Conservation (phyloP, 106 monocot species). For the Dendrobium chrysotoxum region DNA sequence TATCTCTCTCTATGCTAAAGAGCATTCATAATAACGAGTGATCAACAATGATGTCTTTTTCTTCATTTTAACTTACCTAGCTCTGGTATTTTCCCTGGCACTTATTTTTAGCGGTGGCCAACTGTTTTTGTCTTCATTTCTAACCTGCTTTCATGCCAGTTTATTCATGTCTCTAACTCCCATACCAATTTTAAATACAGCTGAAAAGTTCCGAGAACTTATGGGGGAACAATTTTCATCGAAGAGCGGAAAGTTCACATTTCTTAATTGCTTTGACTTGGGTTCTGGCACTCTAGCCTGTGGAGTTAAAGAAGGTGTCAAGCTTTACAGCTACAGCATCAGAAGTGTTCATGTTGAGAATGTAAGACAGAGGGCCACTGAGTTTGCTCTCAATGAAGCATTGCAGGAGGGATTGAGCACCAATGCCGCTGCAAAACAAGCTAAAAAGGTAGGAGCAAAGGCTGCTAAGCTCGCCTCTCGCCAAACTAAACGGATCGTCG, state of each 20-base stretch:
- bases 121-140: neutral
- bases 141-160: neutral
- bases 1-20: neutral
- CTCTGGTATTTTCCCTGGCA: too few species aligned
- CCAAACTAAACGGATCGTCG: constrained; percentile 48
- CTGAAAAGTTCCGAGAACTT: constrained; percentile 82
- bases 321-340: constrained; percentile 80
- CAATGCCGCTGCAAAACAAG: constrained; percentile 40
- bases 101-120: neutral
- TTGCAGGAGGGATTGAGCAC: constrained; percentile 28
- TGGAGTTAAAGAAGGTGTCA: constrained; percentile 65
- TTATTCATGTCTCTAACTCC: too few species aligned
- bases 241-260: constrained; percentile 81
- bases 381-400: constrained; percentile 39
- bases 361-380: constrained; percentile 42
- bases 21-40: neutral
- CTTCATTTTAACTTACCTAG: neutral
- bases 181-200: neutral
- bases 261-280: constrained; percentile 90
- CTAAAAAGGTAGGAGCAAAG: constrained; percentile 42
- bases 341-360: constrained; percentile 64
- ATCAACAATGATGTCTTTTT: neutral
- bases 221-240: constrained; percentile 80
- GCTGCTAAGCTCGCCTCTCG: constrained; percentile 50
- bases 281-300: constrained; percentile 76